Base-by-base conservation (phyloP, 306 rosid genomes). In the Medicago lupulina region DNA sequence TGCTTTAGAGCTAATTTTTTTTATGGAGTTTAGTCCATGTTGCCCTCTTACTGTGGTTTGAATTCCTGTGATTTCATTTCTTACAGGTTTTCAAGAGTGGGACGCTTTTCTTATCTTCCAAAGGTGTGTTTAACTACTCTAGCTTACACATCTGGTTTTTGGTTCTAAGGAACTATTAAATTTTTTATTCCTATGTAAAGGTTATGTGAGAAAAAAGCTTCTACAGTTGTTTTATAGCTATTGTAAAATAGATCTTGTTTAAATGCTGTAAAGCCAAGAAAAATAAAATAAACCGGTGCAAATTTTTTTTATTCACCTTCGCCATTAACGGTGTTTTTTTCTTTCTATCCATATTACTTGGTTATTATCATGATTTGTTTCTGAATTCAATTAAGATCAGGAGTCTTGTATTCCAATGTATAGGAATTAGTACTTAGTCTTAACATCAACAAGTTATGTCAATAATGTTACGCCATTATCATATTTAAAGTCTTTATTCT, bases 1-100 rank as follows among this genome's bases (percentile, higher is more conserved):
- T 61, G 50, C 62, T 67, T 54, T 61, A 39, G 63, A 67, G 34
- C 46, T 17, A 63, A 23, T n/a, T n/a, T n/a, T n/a, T n/a, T n/a
- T 13, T 49, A 15, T 21, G 67, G 60, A 72, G 38, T 73, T 71
- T 19, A 67, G 44, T 72, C 55, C 43, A 38, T 57, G 54, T 73
- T 40, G 25, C 43, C 54, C 49, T 44, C 17, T 58, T 36, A 23
- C 60, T 49, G 53, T 53, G 6, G 61, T 73, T 82, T 67, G 34
- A 74, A 60, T 71, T 60, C 75, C 31, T 79, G 51, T 63, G 54
- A 67, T 79, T 66, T 69, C 65, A 62, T 83, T 14, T 85, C 64
- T 73, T 84, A 81, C 87, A 96, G 99, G 76, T 92, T 85, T 88
- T 89, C 89, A 96, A 92, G 88, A 88, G 92, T n/a, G 98, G 99